Evolutionary conservation across 768 basidiomycete species (phyloP).

Genomic region (Boletales sp.): DNA sequence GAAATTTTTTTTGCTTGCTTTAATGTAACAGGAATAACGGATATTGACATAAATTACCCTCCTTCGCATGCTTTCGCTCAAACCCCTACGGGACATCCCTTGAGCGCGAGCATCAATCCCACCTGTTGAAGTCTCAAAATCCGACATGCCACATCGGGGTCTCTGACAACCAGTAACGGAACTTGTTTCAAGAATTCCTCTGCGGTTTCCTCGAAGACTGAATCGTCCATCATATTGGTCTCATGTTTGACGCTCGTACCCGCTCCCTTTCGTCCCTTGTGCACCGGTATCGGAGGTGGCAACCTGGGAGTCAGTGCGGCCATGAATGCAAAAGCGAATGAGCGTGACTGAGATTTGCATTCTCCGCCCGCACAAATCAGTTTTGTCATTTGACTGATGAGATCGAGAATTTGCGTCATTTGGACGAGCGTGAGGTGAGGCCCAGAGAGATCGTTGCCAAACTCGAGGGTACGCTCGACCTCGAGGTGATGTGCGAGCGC

Average conservation of each 20-base stretch:
- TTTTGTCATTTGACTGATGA: slow-evolving; percentile 7
- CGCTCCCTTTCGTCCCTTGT: not conserved
- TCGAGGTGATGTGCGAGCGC: slow-evolving; percentile 1
- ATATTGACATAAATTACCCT: too few relatives aligned
- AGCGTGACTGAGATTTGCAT: slow-evolving; percentile 13
- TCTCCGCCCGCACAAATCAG: slow-evolving; percentile 6
- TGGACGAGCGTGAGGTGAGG: slow-evolving; percentile 1
- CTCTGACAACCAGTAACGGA: slow-evolving; percentile 1
- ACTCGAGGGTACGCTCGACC: slow-evolving; percentile 13
- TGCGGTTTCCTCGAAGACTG: slow-evolving; percentile 8
- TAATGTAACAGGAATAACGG: too few relatives aligned
- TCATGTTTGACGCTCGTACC: not conserved
- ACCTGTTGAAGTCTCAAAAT: too few relatives aligned
- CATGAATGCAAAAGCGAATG: slow-evolving; percentile 13
- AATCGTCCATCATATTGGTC: not conserved
- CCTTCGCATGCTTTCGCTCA: too few relatives aligned
- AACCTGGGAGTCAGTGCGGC: slow-evolving; percentile 3
- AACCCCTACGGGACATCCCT: too few relatives aligned
- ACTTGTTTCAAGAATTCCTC: slow-evolving; percentile 8
- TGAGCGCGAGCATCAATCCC: too few relatives aligned
- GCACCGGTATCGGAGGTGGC: not conserved
- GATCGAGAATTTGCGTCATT: slow-evolving; percentile 3
- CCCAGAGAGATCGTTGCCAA: not conserved
- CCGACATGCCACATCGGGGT: not conserved
- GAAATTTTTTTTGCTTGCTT: too few relatives aligned